phyloP scores from a whole-genome alignment of 305 asterid genomes.

The Fraxinus albicans region DNA sequence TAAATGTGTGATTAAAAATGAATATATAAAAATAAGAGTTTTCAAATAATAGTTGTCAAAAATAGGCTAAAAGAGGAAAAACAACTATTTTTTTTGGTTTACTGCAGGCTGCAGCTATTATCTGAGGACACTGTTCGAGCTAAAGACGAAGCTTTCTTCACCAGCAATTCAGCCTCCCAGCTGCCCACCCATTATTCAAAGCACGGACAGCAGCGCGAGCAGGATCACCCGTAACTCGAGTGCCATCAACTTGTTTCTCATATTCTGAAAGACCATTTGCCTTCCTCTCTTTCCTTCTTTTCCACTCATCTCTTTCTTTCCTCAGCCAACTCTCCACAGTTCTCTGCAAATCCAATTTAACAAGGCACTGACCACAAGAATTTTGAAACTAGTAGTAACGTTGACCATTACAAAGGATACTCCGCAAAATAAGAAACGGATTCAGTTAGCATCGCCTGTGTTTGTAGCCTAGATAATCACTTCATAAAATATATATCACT shows the following conservation, averaged over 20 bases:
- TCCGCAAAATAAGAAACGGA: not conserved
- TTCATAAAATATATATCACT: too few species aligned
- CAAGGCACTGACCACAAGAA: conserved; percentile 2
- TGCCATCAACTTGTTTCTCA: conserved; percentile 59
- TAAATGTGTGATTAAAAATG: too few species aligned
- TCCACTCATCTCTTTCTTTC: conserved; percentile 86
- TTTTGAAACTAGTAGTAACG: not conserved
- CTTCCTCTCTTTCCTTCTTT: conserved; percentile 62
- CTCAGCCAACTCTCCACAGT: conserved; percentile 96
- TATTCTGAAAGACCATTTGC: conserved; percentile 65
- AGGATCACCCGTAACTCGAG: conserved; percentile 65
- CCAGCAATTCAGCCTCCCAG: conserved; percentile 92
- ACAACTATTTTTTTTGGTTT: too few species aligned
- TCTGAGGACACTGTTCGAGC: conserved; percentile 91
- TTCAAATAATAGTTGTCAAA: too few species aligned
- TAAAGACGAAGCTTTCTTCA: conserved; percentile 76
- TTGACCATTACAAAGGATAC: not conserved
- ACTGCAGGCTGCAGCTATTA: conserved; percentile 1
- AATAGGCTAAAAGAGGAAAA: not conserved
- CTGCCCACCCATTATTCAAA: conserved; percentile 96
- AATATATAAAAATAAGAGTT: too few species aligned
- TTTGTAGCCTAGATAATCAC: not conserved
- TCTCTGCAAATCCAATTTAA: conserved; percentile 53
- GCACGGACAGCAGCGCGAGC: conserved; percentile 49
- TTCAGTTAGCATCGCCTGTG: not conserved